Evolutionary conservation across 257 asterid species (phyloP).

Genomic region (Solanum chmielewskii): DNA sequence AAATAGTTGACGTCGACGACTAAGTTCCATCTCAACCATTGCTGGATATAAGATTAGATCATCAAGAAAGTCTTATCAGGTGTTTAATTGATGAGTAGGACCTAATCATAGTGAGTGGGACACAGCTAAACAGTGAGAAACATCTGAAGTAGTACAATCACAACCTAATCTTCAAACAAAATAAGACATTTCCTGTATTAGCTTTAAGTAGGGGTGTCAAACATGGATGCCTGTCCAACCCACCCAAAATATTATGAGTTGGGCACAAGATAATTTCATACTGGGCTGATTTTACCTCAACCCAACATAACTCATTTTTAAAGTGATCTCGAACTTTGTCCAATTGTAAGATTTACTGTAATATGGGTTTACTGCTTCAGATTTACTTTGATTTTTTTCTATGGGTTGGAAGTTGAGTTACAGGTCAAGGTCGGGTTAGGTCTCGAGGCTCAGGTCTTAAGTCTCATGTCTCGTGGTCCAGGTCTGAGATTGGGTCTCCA

Average conservation of each 20-base stretch:
- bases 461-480: neutral
- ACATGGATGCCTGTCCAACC: neutral
- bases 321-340: no score
- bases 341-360: no score
- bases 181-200: neutral
- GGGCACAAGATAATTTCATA: neutral
- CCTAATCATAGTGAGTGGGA: neutral
- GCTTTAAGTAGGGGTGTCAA: neutral
- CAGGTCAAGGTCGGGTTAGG: neutral
- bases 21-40: neutral
- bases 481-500: neutral
- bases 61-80: neutral
- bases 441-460: neutral
- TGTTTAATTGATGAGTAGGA: neutral
- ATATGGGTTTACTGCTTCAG: neutral
- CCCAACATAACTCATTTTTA: no score
- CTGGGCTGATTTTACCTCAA: no score
- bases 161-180: neutral
- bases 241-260: neutral
- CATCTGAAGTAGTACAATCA: neutral
- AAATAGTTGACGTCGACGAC: neutral
- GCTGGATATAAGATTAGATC: neutral
- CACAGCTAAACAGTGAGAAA: neutral
- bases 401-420: neutral
- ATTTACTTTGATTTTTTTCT: neutral